Conservation (phyloP, 225 moss, liverwort and hornwort genomes). For the Thuidium tamariscinum region DNA sequence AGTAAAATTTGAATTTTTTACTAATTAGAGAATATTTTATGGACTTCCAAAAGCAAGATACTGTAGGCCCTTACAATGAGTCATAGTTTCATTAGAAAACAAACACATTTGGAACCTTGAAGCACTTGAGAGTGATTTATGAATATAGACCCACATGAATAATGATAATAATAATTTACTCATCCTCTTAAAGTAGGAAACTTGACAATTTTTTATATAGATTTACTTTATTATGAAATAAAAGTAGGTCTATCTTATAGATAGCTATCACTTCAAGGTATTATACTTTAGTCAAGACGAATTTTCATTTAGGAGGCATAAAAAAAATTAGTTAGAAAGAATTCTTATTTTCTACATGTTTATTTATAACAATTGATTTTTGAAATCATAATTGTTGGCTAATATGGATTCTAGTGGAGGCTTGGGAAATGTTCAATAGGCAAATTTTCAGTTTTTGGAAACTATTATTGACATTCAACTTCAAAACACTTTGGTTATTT, state of each 20-base stretch:
- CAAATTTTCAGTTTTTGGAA: accelerated
- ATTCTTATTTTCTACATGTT: accelerated
- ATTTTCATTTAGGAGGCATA: accelerated
- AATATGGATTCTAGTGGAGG: accelerated
- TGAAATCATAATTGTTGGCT: accelerated
- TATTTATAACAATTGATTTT: not conserved
- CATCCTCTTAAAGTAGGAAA: not conserved
- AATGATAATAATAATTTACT: no score
- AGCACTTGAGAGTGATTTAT: no score
- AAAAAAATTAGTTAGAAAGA: no score
- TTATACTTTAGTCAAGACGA: not conserved
- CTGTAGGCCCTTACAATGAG: no score
- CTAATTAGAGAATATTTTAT: no score
- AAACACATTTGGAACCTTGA: no score
- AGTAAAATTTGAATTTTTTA: no score
- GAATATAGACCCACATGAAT: no score
- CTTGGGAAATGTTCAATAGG: not conserved
- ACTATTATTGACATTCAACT: not conserved
- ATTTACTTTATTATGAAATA: not conserved
- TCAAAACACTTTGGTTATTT: not conserved
- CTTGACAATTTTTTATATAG: not conserved
- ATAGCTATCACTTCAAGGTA: no score
- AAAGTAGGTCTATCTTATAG: not conserved
- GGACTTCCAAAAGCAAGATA: no score
- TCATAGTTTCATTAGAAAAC: no score